Base-by-base conservation (phyloP, 2,329 filamentous ascomycete species). In the Colletotrichum cordylinicola region DNA sequence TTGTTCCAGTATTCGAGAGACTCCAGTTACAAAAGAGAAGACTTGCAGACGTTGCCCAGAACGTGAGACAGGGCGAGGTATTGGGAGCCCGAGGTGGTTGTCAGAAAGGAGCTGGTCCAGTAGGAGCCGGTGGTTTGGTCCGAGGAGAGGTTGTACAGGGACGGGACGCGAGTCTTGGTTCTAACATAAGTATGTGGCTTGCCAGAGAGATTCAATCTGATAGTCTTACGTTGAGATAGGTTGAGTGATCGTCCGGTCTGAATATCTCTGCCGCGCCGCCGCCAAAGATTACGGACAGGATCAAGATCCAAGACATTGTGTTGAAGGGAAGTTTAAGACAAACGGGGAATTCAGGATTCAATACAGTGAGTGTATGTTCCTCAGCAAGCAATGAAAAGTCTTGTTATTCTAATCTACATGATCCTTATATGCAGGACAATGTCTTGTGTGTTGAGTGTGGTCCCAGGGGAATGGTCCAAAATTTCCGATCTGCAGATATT, bases 161-260 rank as follows among this genome's bases (percentile, higher is more conserved):
- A n/a, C 0, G 39, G 0, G 39, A n/a, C 0, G 0, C 39, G 39
- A n/a, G 18, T 48, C 39, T n/a, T 48, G 39, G 0, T 6, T 6
- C 4, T n/a, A 1, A 43, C 0, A 2, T 43, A 5, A 18, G 16
- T 18, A 2, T 1, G 37, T 43, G 8, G 4, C 4, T 43, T 43
- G 16, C 1, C 4, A 18, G 37, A 43, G 4, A 18, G 16, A 18
- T 8, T 10, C 2, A 10, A 43, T 43, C 8, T 5, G 8, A 8
- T 43, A 10, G 9, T n/a, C 18, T 48, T n/a, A 12, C 1, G 18
- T 48, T 48, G 0, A 1, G 0, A 48, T 48, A 12, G 0, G 39
- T 21, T 48, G 39, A 48, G 39, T 48, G 39, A 0, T 0, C 10
- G 0, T 48, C 0, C n/a, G 39, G 39, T 48, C 39, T 48, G 39